These are phyloP conservation scores for Mangifera indica DNA, from an alignment of 345 rosid genomes.

Conservation along the genomic window DNA sequence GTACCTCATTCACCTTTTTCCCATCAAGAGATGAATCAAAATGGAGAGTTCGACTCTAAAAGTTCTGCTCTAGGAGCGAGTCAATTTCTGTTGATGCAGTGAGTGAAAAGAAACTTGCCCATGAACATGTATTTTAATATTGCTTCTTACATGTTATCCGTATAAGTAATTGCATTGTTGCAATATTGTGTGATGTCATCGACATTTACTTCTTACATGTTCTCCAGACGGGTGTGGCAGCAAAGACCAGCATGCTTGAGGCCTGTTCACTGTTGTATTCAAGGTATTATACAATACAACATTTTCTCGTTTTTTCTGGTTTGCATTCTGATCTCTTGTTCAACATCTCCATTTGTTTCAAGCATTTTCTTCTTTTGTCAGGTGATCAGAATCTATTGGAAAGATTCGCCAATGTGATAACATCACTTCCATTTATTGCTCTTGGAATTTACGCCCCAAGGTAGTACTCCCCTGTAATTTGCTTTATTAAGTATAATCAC, in stretches of 20 bases:
- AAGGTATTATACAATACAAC: constrained; percentile 41
- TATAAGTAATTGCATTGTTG: not conserved
- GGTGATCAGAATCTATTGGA: constrained; percentile 71
- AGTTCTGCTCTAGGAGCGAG: constrained; percentile 41
- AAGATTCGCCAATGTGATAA: constrained; percentile 74
- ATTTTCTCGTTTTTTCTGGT: not conserved
- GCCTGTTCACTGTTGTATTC: constrained; percentile 59
- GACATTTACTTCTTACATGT: constrained; percentile 15
- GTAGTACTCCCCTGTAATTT: constrained; percentile 35
- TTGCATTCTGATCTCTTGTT: not conserved
- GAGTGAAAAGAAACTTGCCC: constrained; percentile 23
- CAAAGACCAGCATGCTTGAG: constrained; percentile 91
- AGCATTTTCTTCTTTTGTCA: constrained; percentile 24
- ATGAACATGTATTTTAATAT: not conserved
- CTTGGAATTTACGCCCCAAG: constrained; percentile 92
- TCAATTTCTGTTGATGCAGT: constrained; percentile 64
- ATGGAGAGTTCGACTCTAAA: constrained; percentile 43
- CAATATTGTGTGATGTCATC: not conserved
- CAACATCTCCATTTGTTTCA: not conserved
- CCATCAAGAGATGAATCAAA: constrained; percentile 42
- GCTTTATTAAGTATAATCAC: not conserved
- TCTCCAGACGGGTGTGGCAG: constrained; percentile 76
- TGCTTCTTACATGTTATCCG: too few relatives aligned
- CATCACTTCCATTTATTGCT: constrained; percentile 87
- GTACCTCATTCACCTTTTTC: constrained; percentile 69